Evolutionary conservation across 257 asterid genomes (phyloP).

Genomic region (Echium plantagineum): DNA sequence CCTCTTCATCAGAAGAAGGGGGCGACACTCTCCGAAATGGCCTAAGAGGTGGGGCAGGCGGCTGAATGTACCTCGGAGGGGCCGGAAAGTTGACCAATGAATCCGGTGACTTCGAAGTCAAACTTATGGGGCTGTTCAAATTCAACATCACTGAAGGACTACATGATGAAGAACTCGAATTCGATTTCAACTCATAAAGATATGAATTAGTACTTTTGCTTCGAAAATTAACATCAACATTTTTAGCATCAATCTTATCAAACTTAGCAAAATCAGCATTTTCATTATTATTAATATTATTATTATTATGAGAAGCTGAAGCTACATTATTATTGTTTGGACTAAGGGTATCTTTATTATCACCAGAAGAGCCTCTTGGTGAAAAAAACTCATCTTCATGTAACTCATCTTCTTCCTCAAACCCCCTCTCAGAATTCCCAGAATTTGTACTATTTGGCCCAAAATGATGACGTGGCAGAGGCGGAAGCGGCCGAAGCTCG

Average conservation of each 20-base stretch:
- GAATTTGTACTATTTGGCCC: constrained; percentile 2
- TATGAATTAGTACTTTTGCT: constrained; percentile 25
- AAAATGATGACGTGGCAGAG: constrained; percentile 60
- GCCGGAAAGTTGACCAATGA: constrained; percentile 46
- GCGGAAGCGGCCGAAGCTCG: constrained; percentile 87
- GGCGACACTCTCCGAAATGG: constrained; percentile 31
- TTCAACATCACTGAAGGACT: constrained; percentile 48
- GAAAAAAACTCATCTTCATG: constrained; percentile 67
- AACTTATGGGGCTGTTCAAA: constrained; percentile 48
- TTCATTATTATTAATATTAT: constrained; percentile 12
- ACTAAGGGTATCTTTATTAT: constrained; percentile 24
- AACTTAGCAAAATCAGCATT: not conserved
- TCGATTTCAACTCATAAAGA: constrained; percentile 13
- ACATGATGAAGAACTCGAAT: constrained; percentile 42
- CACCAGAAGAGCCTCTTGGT: constrained; percentile 49
- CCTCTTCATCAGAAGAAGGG: constrained; percentile 40
- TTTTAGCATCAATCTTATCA: constrained; percentile 3
- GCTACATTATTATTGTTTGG: constrained; percentile 8
- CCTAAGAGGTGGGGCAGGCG: constrained; percentile 40
- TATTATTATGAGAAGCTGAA: not conserved
- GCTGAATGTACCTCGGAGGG: constrained; percentile 33
- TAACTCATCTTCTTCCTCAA: constrained; percentile 19
- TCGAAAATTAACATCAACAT: constrained; percentile 4
- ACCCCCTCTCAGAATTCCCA: constrained; percentile 9
- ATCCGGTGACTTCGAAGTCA: constrained; percentile 60